Percentiles rank a stretch among this genome's conserved stretches.
Evolutionary conservation across 2,329 filamentous ascomycete genomes (phyloP).

Genomic region (Pseudocercospora vitis): DNA sequence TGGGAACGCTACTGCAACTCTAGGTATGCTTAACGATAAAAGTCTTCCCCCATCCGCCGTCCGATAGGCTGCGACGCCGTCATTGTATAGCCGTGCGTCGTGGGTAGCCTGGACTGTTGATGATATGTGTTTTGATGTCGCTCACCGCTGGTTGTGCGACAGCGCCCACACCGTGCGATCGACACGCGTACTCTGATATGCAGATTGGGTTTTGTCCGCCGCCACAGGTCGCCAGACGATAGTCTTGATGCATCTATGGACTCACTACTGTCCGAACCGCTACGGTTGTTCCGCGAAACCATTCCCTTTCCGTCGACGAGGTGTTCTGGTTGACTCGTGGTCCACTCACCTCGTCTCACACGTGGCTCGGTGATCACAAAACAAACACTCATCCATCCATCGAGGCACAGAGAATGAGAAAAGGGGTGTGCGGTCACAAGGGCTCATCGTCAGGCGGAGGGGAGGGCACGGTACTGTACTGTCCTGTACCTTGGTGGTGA

Average conservation of each 20-base stretch:
- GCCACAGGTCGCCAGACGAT: no score
- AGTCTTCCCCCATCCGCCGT: constrained; percentile 17
- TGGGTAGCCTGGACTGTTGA: constrained; percentile 1
- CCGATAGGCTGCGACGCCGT: constrained; percentile 17
- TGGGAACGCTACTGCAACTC: constrained; percentile 22
- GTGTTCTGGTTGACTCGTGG: constrained; percentile 12
- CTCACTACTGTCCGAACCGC: constrained; percentile 18
- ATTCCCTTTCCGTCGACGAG: constrained; percentile 4
- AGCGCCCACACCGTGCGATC: constrained; percentile 3
- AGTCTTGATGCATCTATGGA: no score
- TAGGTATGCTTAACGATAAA: constrained; percentile 22
- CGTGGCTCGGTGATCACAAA: background rate
- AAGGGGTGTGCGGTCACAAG: background rate
- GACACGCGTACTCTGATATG: constrained; percentile 2
- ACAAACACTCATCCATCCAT: background rate
- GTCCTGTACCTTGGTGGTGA: background rate
- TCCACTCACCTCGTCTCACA: background rate
- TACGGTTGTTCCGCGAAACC: constrained; percentile 1
- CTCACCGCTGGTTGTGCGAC: constrained; percentile 24
- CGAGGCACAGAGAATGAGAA: background rate
- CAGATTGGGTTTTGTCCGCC: constrained; percentile 13
- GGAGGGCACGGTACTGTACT: no score
- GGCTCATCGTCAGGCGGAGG: background rate
- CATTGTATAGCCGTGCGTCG: constrained; percentile 7
- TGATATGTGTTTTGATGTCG: constrained; percentile 13